Percentiles rank a stretch among this genome's conserved stretches.
Evolutionary conservation across 306 rosid species (phyloP).

Genomic region (Leucaena leucocephala): DNA sequence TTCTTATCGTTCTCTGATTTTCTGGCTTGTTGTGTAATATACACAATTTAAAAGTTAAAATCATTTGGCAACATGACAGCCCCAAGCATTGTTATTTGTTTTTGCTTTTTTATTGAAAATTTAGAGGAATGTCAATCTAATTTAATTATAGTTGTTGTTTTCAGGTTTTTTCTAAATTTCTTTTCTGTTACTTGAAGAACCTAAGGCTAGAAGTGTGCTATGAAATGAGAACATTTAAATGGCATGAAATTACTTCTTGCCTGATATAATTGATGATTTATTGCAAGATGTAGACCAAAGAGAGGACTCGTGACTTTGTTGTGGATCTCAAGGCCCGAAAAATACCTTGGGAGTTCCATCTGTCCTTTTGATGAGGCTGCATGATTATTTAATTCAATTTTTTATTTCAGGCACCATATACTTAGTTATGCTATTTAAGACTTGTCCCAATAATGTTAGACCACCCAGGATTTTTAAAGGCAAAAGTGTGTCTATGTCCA

Average conservation of each 20-base stretch:
- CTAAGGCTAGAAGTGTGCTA: not conserved
- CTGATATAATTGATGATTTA: not conserved
- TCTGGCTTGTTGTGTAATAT: not conserved
- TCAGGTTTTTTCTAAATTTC: not conserved
- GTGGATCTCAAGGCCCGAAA: not conserved
- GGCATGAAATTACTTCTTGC: not conserved
- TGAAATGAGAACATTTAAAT: not conserved
- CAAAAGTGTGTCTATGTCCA: constrained; percentile 15
- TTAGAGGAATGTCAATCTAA: not conserved
- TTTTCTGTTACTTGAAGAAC: not conserved
- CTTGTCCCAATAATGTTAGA: constrained; percentile 12
- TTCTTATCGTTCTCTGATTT: not conserved
- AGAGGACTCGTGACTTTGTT: not conserved
- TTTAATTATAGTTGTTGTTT: not conserved
- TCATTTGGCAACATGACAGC: not conserved
- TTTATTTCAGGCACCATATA: not conserved
- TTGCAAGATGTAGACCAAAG: not conserved
- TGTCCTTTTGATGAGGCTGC: not conserved
- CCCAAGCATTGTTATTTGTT: not conserved
- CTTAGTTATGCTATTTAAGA: constrained; percentile 25
- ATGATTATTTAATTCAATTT: constrained; percentile 3
- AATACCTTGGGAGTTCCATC: not conserved
- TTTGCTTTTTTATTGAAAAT: not conserved
- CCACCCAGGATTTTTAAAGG: not conserved
- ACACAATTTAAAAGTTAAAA: not conserved